Conservation (phyloP, 2,329 filamentous ascomycete species). For the Nemania sp. region DNA sequence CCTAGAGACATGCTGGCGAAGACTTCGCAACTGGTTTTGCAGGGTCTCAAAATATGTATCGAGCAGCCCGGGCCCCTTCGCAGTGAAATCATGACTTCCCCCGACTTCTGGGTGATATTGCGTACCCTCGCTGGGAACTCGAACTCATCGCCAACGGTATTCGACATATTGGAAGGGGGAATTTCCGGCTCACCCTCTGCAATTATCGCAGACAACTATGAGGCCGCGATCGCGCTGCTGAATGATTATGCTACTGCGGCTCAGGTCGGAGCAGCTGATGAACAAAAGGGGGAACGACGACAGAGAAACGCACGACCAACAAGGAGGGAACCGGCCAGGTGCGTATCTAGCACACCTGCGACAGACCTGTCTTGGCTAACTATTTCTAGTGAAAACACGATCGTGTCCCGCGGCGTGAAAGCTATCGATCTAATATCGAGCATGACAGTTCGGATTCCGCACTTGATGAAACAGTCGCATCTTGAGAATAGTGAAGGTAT, state of each 20-base stretch:
- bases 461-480: constrained; percentile 89
- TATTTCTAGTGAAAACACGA: constrained; percentile 63
- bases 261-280: constrained; percentile 68
- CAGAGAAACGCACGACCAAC: constrained; percentile 45
- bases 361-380: constrained; percentile 20
- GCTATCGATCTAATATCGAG: constrained; percentile 81
- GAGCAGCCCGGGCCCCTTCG: constrained; percentile 75
- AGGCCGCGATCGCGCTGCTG: constrained; percentile 79
- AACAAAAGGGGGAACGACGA: constrained; percentile 66
- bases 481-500: constrained; percentile 81
- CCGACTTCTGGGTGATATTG: constrained; percentile 94
- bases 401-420: constrained; percentile 76
- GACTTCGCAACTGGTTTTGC: constrained; percentile 74
- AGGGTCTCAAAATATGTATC: constrained; percentile 80
- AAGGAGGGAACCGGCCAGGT: constrained; percentile 62
- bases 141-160: constrained; percentile 76
- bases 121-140: constrained; percentile 70
- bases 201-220: constrained; percentile 94
- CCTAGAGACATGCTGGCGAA: constrained; percentile 76
- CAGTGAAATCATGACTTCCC: constrained; percentile 93
- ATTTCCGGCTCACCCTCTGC: constrained; percentile 75
- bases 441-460: constrained; percentile 79
- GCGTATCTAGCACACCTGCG: constrained; percentile 33
- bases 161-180: constrained; percentile 81
- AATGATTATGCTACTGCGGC: constrained; percentile 89